These are phyloP conservation scores for Magnusiomyces sp. DNA, from an alignment of 1,139 yeast species.

Conservation along the genomic window DNA sequence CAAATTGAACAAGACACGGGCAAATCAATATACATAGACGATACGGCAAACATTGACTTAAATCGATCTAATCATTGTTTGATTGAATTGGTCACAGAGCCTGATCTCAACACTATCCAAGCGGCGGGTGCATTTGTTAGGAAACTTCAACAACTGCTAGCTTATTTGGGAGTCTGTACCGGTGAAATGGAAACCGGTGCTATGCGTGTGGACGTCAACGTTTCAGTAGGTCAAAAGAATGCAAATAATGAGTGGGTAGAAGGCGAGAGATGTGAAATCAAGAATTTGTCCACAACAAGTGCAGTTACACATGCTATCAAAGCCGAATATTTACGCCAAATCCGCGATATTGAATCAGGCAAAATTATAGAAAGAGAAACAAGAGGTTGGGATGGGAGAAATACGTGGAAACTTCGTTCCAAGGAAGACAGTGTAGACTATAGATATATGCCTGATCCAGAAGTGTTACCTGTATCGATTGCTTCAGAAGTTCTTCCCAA, in stretches of 20 bases:
- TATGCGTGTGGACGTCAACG: constrained; percentile 87
- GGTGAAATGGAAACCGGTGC: constrained; percentile 95
- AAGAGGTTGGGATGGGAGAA: constrained; percentile 80
- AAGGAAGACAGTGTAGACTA: constrained; percentile 84
- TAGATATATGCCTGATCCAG: constrained; percentile 92
- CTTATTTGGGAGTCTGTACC: constrained; percentile 63
- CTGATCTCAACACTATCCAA: constrained; percentile 63
- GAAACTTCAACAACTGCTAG: constrained; percentile 66
- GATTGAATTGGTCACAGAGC: constrained; percentile 85
- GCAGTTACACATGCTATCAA: constrained; percentile 72
- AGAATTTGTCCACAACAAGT: constrained; percentile 76
- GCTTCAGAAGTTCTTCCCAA: constrained; percentile 35
- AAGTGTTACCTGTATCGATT: constrained; percentile 53
- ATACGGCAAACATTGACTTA: constrained; percentile 47
- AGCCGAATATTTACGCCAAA: constrained; percentile 69
- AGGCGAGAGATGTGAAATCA: constrained; percentile 69
- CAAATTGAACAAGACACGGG: constrained; percentile 96
- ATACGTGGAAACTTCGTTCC: constrained; percentile 55
- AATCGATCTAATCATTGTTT: constrained; percentile 83
- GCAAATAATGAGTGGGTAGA: constrained; percentile 1
- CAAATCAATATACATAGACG: constrained; percentile 53
- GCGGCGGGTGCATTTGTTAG: constrained; percentile 74
- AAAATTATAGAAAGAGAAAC: constrained; percentile 54
- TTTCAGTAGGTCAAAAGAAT: constrained; percentile 46
- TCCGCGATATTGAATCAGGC: constrained; percentile 34